Base-by-base conservation (phyloP, 441 rosid species). In the Codiaeum variegatum region DNA sequence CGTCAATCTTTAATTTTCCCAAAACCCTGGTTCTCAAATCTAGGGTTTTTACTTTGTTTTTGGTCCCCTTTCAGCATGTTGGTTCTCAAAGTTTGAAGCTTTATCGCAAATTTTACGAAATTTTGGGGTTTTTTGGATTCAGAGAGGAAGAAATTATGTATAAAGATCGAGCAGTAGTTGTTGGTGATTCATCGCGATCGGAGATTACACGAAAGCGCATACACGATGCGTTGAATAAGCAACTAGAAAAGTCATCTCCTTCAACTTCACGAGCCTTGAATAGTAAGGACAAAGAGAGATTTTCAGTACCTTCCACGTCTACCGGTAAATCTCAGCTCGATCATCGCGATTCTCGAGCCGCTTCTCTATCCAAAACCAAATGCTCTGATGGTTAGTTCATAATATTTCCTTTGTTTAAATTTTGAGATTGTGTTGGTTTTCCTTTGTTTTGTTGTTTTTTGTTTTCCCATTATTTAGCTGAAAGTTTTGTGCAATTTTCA, bases 201-300 rank as follows among this genome's bases (percentile, higher is more conserved):
- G 94, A 90, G 79, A 78, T 90, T 66, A 95, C 91, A 83, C 93
- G 93, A 46, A 87, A 86, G 81, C 88, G 95, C 67, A 88, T 92
- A 77, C 89, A 87, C 34, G 95, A 91, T 75, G 94, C 89, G 56
- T 84, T 92, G 70, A 97, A 92, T 77, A 92, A 88, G 86, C 98
- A 91, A 68, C 82, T 92, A 8, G 91, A 89, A 87, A 90, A 88
- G 84, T 84, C 94, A 13, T 90, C 96, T 12, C 90, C 98, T 66
- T 92, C 94, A 29, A 90, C 97, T 67, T 88, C 96, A 15, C 85
- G 91, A 67, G 85, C 72, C 66, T 70, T 84, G 77, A 76, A 54
- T 64, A 78, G 79, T 68, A 87, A 83, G 77, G 93, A 85, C 64
- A 89, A 83, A 70, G 91, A 86, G 31, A 81, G 85, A 66, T 73